Evolutionary conservation across 140 eudicot genomes (phyloP), one percentile per base, ranked within the genome.

Genomic region (Anethum foeniculum): DNA sequence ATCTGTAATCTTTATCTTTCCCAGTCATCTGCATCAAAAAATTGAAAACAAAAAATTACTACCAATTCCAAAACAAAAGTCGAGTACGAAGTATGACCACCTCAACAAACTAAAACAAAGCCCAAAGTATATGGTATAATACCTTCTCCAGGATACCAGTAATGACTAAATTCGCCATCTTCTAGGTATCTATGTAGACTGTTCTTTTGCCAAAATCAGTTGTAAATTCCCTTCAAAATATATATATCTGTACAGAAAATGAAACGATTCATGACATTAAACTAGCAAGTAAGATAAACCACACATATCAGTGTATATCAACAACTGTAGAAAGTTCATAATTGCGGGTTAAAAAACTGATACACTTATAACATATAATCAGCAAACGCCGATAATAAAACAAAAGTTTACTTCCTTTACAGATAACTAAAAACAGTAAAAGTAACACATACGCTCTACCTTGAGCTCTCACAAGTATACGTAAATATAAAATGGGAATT

Each of bases 1-100:
- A 96, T 88, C 99, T 87, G 82, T 87, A 96, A 79, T 96, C 99
- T 88, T 96, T 96, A 82, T 96, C 99, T 83, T 96, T 96, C 75
- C 97, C 99, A 27, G 94, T 93, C 99, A 96, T 96, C 99, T 96
- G 91, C 81, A 85, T 69, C 76, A 58, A 76, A 81, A 52, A 48
- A 76, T 21, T 77, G 46, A 79, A 5, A 77, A 34, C 38, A 34
- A 73, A 21, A 49, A 25, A 51, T 36, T 62, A 62, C 71, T 48
- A 60, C 34, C 27, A 49, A 46, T 58, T 30, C 56, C 75, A 71
- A 23, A 58, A 18, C 7, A 48, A 64, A 13, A 19, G 10, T 21
- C 41, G 25, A 47, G 72, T 28, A 13, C 3, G 6, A 14, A 68
- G n/a, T 32, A 39, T 64, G 5, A 25, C 1, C 12, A 81, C 38